These are phyloP conservation scores for Nakazawaea anatomiae DNA, from an alignment of 805 yeast species.

Conservation along the genomic window DNA sequence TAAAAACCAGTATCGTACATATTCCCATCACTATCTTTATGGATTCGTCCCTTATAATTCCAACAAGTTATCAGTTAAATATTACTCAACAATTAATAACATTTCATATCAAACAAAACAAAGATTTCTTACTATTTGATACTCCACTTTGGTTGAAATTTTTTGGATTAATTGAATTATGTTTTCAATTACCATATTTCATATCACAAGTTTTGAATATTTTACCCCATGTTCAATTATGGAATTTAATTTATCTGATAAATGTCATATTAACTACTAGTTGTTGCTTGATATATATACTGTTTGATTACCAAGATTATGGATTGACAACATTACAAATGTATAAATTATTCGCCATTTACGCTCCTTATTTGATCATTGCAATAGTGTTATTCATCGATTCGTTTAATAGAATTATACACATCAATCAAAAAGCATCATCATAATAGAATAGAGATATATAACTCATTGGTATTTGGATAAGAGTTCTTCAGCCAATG, in stretches of 20 bases:
- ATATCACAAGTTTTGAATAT: slow-evolving; percentile 25
- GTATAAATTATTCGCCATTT: slow-evolving; percentile 42
- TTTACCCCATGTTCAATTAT: no score
- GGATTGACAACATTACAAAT: slow-evolving; percentile 34
- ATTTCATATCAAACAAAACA: slow-evolving; percentile 58
- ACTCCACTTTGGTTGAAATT: slow-evolving; percentile 66
- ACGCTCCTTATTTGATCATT: slow-evolving; percentile 66
- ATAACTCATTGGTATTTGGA: slow-evolving; percentile 36
- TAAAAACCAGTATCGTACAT: slow-evolving; percentile 40
- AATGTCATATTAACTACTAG: slow-evolving; percentile 80
- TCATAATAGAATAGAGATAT: background rate
- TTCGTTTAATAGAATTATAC: slow-evolving; percentile 19
- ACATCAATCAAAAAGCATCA: no score
- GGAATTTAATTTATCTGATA: slow-evolving; percentile 56
- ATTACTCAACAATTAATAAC: slow-evolving; percentile 45
- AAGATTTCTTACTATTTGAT: slow-evolving; percentile 57
- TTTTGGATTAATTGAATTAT: slow-evolving; percentile 68
- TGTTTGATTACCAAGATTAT: slow-evolving; percentile 25
- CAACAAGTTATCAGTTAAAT: slow-evolving; percentile 37
- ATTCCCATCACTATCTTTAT: slow-evolving; percentile 69
- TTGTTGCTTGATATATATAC: slow-evolving; percentile 57
- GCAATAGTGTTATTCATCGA: slow-evolving; percentile 56
- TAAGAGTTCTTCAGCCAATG: slow-evolving; percentile 56
- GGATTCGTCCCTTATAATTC: slow-evolving; percentile 70
- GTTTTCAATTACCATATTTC: slow-evolving; percentile 80